Evolutionary conservation across 371 early-diverging fungal genomes (phyloP).

Genomic region (Mortierella sp.): DNA sequence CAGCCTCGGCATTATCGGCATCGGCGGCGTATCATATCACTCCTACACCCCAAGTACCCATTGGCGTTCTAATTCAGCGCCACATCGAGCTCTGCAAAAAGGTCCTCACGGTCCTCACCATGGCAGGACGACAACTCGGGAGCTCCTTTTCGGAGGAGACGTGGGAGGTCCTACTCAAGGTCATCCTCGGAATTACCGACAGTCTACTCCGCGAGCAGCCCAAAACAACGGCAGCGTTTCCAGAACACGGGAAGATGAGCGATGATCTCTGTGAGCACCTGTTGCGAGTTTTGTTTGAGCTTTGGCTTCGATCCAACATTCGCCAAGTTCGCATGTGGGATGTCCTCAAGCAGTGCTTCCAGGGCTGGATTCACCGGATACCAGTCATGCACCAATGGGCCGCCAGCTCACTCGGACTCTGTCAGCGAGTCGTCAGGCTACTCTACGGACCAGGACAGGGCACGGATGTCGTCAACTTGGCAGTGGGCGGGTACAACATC

Average conservation of each 20-base stretch:
- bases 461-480: conserved; percentile 64
- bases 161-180: conserved; percentile 83
- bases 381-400: conserved; percentile 81
- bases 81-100: conserved; percentile 84
- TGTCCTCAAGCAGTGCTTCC: conserved; percentile 72
- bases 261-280: conserved; percentile 83
- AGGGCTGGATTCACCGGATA: conserved; percentile 81
- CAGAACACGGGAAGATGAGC: conserved; percentile 73
- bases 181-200: conserved; percentile 80
- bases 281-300: conserved; percentile 77
- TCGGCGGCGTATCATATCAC: conserved; percentile 12
- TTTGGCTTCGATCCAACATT: conserved; percentile 80
- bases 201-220: conserved; percentile 71
- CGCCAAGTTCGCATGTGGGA: conserved; percentile 83
- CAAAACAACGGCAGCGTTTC: conserved; percentile 28
- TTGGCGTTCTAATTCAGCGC: conserved; percentile 62
- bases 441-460: conserved; percentile 76
- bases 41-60: conserved; percentile 51
- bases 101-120: conserved; percentile 73
- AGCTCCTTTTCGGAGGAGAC: conserved; percentile 72
- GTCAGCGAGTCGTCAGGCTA: conserved; percentile 71
- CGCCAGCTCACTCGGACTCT: conserved; percentile 69
- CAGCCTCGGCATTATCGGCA: conserved; percentile 18
- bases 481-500: conserved; percentile 69
- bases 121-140: conserved; percentile 74